Conservation (phyloP, 176 grass and related monocot genomes). For the Canna indica region DNA sequence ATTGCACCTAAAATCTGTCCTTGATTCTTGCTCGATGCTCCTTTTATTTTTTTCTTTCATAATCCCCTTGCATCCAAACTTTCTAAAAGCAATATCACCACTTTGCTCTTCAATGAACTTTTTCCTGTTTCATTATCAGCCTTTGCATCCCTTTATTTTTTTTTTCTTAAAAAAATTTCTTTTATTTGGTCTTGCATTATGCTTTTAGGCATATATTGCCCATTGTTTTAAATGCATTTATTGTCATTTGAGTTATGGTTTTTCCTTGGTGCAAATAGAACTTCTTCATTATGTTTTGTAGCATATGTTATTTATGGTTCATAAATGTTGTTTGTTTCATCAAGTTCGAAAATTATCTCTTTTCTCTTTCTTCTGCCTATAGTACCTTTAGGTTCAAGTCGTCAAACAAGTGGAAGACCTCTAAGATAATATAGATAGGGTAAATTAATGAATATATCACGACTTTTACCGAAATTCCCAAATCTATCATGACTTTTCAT, state of each 20-base stretch:
- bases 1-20: not conserved
- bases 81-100: too few relatives aligned
- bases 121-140: not conserved
- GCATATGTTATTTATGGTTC: not conserved
- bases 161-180: not conserved
- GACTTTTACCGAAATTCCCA: too few relatives aligned
- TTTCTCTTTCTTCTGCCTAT: not conserved
- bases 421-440: too few relatives aligned
- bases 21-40: not conserved
- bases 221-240: not conserved
- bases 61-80: too few relatives aligned
- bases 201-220: not conserved
- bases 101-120: too few relatives aligned
- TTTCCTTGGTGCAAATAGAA: not conserved
- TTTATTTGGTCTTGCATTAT: not conserved
- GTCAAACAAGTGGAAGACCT: not conserved
- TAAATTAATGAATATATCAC: too few relatives aligned
- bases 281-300: not conserved
- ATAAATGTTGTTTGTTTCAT: not conserved
- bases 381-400: not conserved
- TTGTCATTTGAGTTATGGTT: not conserved
- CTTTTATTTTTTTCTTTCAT: not conserved
- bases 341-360: not conserved
- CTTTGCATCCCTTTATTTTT: not conserved
- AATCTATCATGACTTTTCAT: too few relatives aligned